Conservation (phyloP, 768 basidiomycete species). For the Phlebiopsis gigantea region DNA sequence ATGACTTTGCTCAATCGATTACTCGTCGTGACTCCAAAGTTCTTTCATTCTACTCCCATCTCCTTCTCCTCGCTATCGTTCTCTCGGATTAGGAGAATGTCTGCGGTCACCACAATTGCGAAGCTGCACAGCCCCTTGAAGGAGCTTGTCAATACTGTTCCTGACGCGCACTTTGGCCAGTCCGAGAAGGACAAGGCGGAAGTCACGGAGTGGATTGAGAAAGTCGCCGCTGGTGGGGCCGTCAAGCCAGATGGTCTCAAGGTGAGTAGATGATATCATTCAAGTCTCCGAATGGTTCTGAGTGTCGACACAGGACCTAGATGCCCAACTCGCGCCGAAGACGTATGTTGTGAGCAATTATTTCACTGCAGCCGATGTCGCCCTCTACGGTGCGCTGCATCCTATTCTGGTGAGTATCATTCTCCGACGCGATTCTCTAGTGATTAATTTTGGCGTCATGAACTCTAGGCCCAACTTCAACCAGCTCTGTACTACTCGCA, state of each 20-base stretch:
- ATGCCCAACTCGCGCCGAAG: slow-evolving; percentile 63
- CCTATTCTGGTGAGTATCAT: slow-evolving; percentile 60
- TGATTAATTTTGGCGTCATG: not conserved
- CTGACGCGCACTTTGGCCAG: slow-evolving; percentile 39
- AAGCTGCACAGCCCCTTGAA: slow-evolving; percentile 25
- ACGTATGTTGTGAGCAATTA: slow-evolving; percentile 86
- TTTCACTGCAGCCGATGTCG: slow-evolving; percentile 86
- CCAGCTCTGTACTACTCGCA: slow-evolving; percentile 71
- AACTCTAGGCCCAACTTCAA: slow-evolving; percentile 60
- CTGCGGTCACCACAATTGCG: slow-evolving; percentile 18
- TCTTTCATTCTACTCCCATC: not conserved
- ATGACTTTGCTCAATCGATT: slow-evolving; percentile 14
- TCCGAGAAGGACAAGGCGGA: slow-evolving; percentile 59
- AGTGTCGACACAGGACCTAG: slow-evolving; percentile 50
- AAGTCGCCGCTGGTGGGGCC: slow-evolving; percentile 45
- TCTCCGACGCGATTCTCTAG: not conserved
- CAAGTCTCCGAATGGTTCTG: not conserved
- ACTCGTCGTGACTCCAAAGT: slow-evolving; percentile 7
- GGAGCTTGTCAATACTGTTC: slow-evolving; percentile 43
- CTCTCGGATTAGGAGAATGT: slow-evolving; percentile 20
- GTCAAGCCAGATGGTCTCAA: slow-evolving; percentile 42
- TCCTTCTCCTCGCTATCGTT: not conserved
- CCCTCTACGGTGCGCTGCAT: slow-evolving; percentile 86
- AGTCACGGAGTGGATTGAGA: slow-evolving; percentile 67
- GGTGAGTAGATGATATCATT: slow-evolving; percentile 30